Percentiles rank a stretch among this genome's conserved stretches.
These are phyloP conservation scores for Pseudofabraea citricarpa DNA, from an alignment of 2,329 filamentous ascomycete species.

Conservation along the genomic window DNA sequence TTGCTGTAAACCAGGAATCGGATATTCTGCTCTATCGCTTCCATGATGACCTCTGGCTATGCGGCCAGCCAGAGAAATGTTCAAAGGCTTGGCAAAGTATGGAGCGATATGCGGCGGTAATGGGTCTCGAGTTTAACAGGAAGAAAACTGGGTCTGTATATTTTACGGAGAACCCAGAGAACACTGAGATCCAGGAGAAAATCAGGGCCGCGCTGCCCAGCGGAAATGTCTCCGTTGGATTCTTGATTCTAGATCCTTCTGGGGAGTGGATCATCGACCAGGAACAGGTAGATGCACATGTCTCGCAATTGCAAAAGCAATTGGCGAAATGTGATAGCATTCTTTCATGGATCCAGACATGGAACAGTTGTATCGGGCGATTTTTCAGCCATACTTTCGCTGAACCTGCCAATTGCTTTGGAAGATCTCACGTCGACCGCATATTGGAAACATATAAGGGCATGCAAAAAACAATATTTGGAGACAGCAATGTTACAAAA, in stretches of 20 bases:
- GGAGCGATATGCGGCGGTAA: slow-evolving; percentile 44
- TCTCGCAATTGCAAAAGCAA: slow-evolving; percentile 48
- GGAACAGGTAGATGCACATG: slow-evolving; percentile 45
- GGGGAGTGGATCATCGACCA: slow-evolving; percentile 49
- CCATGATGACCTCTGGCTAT: slow-evolving; percentile 63
- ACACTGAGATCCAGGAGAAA: slow-evolving; percentile 1
- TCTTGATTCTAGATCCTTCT: slow-evolving; percentile 44
- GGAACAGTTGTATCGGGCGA: slow-evolving; percentile 49
- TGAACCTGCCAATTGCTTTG: slow-evolving; percentile 46
- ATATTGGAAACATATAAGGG: slow-evolving; percentile 44
- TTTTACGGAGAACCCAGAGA: slow-evolving; percentile 24
- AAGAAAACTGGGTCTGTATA: slow-evolving; percentile 49
- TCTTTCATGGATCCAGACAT: slow-evolving; percentile 52
- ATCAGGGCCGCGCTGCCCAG: slow-evolving; percentile 33
- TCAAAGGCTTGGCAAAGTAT: slow-evolving; percentile 55
- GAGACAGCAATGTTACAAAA: slow-evolving; percentile 32
- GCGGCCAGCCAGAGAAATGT: slow-evolving; percentile 47
- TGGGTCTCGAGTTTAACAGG: slow-evolving; percentile 52
- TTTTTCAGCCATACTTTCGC: slow-evolving; percentile 55
- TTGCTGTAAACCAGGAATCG: slow-evolving; percentile 55
- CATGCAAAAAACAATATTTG: slow-evolving; percentile 47
- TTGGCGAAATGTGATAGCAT: slow-evolving; percentile 46
- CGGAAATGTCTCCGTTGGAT: slow-evolving; percentile 51
- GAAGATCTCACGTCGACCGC: slow-evolving; percentile 46
- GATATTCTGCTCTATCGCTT: slow-evolving; percentile 53